Evolutionary conservation across 1,139 yeast genomes (phyloP).

Genomic region (Chernovozyma sophiae-reginae): DNA sequence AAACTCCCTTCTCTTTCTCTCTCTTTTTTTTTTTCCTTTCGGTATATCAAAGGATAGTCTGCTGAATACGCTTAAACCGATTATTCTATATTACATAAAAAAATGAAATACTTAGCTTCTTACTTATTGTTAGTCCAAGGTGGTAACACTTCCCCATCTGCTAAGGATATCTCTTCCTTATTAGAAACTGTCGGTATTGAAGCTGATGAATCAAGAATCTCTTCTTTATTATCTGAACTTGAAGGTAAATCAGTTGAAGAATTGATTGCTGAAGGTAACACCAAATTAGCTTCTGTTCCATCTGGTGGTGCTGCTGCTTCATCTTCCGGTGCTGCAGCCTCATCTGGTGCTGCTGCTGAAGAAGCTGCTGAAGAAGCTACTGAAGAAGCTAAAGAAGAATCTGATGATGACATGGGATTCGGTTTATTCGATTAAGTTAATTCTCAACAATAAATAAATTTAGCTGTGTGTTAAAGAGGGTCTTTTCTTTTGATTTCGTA

Average conservation of each 20-base stretch:
- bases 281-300: conserved; percentile 80
- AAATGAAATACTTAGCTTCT: conserved; percentile 88
- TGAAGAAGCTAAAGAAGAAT: conserved; percentile 34
- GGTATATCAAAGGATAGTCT: conserved; percentile 52
- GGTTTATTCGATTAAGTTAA: conserved; percentile 75
- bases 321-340: conserved; percentile 43
- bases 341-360: conserved; percentile 37
- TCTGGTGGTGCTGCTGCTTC: conserved; percentile 79
- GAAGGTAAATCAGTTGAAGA: conserved; percentile 76
- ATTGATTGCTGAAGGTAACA: conserved; percentile 75
- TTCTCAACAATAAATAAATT: conserved; percentile 5
- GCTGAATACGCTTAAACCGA: conserved; percentile 55
- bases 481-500: too few species aligned
- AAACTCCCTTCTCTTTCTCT: not conserved
- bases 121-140: conserved; percentile 83
- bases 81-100: conserved; percentile 39
- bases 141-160: conserved; percentile 76
- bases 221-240: conserved; percentile 61
- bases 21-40: conserved; percentile 7
- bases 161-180: conserved; percentile 66
- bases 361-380: conserved; percentile 37
- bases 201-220: conserved; percentile 70
- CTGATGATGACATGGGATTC: conserved; percentile 83
- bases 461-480: not conserved
- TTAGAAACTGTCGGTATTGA: conserved; percentile 76